These are phyloP conservation scores for Starmerella sp. DNA, from an alignment of 805 yeast species.

Conservation along the genomic window DNA sequence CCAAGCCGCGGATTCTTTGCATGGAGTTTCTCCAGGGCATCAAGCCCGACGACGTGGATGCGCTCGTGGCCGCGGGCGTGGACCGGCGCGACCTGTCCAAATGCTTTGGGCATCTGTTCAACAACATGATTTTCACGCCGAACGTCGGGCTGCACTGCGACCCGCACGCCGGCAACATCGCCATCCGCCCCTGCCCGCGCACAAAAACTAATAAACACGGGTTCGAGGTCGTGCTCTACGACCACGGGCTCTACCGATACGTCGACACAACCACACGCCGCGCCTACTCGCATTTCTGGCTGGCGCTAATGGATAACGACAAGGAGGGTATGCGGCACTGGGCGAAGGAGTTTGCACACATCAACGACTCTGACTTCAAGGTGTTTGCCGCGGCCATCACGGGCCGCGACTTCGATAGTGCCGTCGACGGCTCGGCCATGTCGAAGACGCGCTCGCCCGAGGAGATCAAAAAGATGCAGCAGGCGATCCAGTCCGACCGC, in stretches of 20 bases:
- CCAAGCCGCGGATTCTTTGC: slow-evolving; percentile 59
- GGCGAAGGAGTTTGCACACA: slow-evolving; percentile 69
- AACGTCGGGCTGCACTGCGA: slow-evolving; percentile 91
- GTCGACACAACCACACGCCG: slow-evolving; percentile 67
- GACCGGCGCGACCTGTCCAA: slow-evolving; percentile 67
- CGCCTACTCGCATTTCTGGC: slow-evolving; percentile 85
- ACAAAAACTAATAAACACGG: slow-evolving; percentile 42
- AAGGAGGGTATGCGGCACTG: slow-evolving; percentile 54
- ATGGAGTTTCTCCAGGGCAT: slow-evolving; percentile 84
- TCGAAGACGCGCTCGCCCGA: slow-evolving; percentile 37
- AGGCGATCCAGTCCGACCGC: slow-evolving; percentile 42
- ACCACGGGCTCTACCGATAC: slow-evolving; percentile 86
- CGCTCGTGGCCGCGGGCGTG: slow-evolving; percentile 50
- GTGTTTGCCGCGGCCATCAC: slow-evolving; percentile 88
- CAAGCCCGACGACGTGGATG: slow-evolving; percentile 65
- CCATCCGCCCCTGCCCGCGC: slow-evolving; percentile 44
- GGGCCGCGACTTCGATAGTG: slow-evolving; percentile 77
- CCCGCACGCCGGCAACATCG: slow-evolving; percentile 95
- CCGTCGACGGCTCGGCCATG: slow-evolving; percentile 47
- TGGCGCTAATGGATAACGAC: slow-evolving; percentile 68
- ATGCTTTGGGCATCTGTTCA: slow-evolving; percentile 82
- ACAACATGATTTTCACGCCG: slow-evolving; percentile 91
- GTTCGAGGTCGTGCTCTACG: slow-evolving; percentile 84
- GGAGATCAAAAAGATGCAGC: slow-evolving; percentile 61
- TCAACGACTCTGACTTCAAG: slow-evolving; percentile 65